Conservation (phyloP, 2,329 filamentous ascomycete species). For the Westerdykella sp. region DNA sequence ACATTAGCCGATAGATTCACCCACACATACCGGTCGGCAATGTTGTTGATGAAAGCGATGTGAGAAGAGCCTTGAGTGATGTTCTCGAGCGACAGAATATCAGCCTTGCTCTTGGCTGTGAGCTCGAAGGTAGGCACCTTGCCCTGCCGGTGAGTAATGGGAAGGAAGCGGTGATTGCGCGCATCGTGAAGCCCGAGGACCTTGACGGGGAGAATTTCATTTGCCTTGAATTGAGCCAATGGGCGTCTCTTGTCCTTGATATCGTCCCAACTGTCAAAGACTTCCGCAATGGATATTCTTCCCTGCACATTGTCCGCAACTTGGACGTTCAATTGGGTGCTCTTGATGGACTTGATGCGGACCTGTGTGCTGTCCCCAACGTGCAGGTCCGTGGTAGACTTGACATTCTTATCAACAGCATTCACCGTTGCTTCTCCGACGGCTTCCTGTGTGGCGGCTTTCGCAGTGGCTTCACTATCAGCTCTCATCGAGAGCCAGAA, state of each 20-base stretch:
- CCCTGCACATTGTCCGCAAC: slow-evolving; percentile 83
- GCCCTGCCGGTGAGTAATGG: slow-evolving; percentile 76
- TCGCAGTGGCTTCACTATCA: slow-evolving; percentile 31
- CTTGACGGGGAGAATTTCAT: slow-evolving; percentile 66
- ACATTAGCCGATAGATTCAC: slow-evolving; percentile 85
- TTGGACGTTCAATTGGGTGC: slow-evolving; percentile 86
- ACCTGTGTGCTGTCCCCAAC: slow-evolving; percentile 71
- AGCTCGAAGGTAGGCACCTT: slow-evolving; percentile 80
- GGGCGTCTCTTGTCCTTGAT: slow-evolving; percentile 78
- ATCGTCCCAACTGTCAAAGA: slow-evolving; percentile 83
- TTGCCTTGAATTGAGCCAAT: slow-evolving; percentile 64
- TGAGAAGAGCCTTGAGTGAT: slow-evolving; percentile 65
- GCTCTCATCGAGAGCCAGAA: slow-evolving; percentile 60
- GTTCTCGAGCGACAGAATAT: slow-evolving; percentile 64
- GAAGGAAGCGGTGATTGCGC: slow-evolving; percentile 82
- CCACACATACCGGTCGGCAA: slow-evolving; percentile 75
- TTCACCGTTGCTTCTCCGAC: slow-evolving; percentile 45
- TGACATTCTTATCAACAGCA: slow-evolving; percentile 59
- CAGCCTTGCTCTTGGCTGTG: slow-evolving; percentile 58
- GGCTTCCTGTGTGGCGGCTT: slow-evolving; percentile 23
- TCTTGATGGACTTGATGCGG: slow-evolving; percentile 75
- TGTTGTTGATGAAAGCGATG: slow-evolving; percentile 87
- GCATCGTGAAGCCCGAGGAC: slow-evolving; percentile 86
- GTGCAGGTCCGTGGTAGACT: slow-evolving; percentile 63
- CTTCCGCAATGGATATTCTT: slow-evolving; percentile 85